Percentiles rank a stretch among this genome's conserved stretches.
Evolutionary conservation across 2,329 filamentous ascomycete genomes (phyloP).

Genomic region (Coniochaeta sp.): DNA sequence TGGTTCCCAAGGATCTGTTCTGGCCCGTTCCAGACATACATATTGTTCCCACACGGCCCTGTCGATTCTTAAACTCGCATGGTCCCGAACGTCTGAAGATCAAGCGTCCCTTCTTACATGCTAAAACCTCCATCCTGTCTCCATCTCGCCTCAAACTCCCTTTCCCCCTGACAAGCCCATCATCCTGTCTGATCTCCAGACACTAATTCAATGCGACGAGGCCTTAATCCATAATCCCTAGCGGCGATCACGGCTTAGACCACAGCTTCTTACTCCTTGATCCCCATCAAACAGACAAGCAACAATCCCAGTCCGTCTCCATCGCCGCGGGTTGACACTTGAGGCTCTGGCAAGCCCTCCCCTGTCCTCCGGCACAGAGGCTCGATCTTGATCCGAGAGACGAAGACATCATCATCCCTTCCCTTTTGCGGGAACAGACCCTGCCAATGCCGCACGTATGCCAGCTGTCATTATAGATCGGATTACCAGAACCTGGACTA

Average conservation of each 20-base stretch:
- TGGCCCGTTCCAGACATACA: constrained; percentile 5
- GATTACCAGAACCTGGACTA: constrained; percentile 42
- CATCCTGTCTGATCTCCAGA: constrained; percentile 23
- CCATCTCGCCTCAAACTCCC: constrained; percentile 26
- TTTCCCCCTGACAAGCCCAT: constrained; percentile 21
- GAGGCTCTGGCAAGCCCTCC: constrained; percentile 3
- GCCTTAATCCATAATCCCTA: constrained; percentile 2
- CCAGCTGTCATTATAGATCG: constrained; percentile 45
- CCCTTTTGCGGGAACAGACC: constrained; percentile 16
- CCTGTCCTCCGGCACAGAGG: not conserved
- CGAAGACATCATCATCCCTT: too few species aligned
- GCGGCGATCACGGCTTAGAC: constrained; percentile 8
- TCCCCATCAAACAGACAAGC: not conserved
- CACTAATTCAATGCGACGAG: constrained; percentile 16
- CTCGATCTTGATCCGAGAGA: not conserved
- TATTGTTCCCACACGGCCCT: constrained; percentile 18
- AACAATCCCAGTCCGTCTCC: not conserved
- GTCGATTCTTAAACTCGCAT: constrained; percentile 35
- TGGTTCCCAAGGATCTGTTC: not conserved
- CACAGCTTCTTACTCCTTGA: not conserved
- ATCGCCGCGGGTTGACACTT: too few species aligned
- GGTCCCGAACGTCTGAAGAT: constrained; percentile 29
- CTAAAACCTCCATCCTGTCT: too few species aligned
- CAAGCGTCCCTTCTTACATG: constrained; percentile 25
- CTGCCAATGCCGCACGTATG: constrained; percentile 46